phyloP scores from a whole-genome alignment of 805 yeast species.

The Nakazawaea wickerhamii region DNA sequence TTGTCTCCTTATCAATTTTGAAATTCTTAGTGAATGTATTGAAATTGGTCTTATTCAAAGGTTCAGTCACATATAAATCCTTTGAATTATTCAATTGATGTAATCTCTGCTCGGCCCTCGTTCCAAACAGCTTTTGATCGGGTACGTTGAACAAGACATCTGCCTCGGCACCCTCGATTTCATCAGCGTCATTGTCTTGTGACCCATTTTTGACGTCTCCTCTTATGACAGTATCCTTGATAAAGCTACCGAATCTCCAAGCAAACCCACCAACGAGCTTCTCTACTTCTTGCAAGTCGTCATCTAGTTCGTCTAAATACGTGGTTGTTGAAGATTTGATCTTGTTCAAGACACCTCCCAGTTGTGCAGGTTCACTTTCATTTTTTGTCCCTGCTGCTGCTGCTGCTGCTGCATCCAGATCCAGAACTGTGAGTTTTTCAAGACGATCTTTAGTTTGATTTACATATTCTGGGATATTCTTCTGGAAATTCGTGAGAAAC shows the following conservation, averaged over 20 bases:
- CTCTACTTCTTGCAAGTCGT: constrained; percentile 70
- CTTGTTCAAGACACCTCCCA: constrained; percentile 16
- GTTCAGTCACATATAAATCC: constrained; percentile 33
- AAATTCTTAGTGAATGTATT: constrained; percentile 33
- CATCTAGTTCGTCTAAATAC: constrained; percentile 66
- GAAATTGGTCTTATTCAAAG: constrained; percentile 27
- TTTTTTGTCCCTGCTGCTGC: background rate
- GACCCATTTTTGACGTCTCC: constrained; percentile 19
- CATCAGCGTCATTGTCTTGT: constrained; percentile 16
- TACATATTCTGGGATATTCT: constrained; percentile 27
- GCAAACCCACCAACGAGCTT: constrained; percentile 59
- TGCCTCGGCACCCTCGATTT: constrained; percentile 16
- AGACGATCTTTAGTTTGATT: constrained; percentile 19
- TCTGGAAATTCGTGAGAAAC: constrained; percentile 27
- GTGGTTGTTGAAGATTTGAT: constrained; percentile 46
- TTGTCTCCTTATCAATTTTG: constrained; percentile 15
- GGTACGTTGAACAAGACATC: constrained; percentile 41
- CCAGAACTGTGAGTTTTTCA: constrained; percentile 20
- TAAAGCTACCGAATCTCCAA: constrained; percentile 50
- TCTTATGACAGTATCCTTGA: constrained; percentile 34
- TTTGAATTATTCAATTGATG: constrained; percentile 47
- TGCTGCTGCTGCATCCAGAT: constrained; percentile 12
- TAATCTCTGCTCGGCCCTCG: constrained; percentile 60
- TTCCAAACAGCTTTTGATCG: constrained; percentile 34
- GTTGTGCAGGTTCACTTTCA: constrained; percentile 6